A percentile compares a stretch with the other conserved stretches of the same genome.
phyloP scores from a whole-genome alignment of 2,329 filamentous ascomycete genomes.

The Orbilia javanica region DNA sequence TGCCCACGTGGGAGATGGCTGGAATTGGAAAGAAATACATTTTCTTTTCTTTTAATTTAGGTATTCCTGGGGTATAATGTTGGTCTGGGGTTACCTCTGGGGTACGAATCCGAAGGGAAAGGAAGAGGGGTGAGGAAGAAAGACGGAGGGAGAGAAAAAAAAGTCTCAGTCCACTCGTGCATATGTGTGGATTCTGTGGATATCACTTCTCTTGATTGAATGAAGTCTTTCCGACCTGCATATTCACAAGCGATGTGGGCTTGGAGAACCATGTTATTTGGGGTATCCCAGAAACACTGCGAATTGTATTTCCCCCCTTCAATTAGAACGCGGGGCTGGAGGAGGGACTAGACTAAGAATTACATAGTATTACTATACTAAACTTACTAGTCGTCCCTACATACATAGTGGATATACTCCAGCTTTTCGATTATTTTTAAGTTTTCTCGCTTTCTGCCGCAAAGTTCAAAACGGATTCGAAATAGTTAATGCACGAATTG shows the following conservation, averaged over 20 bases:
- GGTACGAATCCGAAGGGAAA: not conserved
- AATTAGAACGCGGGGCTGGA: conserved; percentile 11
- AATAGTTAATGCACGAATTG: conserved; percentile 9
- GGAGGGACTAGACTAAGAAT: not conserved
- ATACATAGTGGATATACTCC: too few relatives aligned
- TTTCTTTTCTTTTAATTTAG: not conserved
- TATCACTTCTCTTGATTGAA: not conserved
- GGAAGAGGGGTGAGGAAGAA: not conserved
- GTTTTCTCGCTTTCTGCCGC: conserved; percentile 1
- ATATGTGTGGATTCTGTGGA: not conserved
- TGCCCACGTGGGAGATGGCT: conserved; percentile 14
- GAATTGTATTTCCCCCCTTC: not conserved
- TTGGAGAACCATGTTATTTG: conserved; percentile 2
- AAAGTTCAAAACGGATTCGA: conserved; percentile 1
- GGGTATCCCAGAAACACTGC: conserved; percentile 5
- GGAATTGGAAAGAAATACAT: conserved; percentile 7
- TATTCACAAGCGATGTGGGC: conserved; percentile 24
- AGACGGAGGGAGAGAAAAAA: too few relatives aligned
- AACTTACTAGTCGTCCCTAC: too few relatives aligned
- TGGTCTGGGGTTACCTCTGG: conserved; percentile 6
- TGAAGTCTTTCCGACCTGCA: conserved; percentile 30
- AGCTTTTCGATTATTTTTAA: too few relatives aligned
- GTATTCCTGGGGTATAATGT: not conserved
- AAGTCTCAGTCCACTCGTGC: conserved; percentile 20
- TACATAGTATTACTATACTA: not conserved